Conservation (phyloP, 1,139 yeast species). For the Scheffersomyces quercinus region DNA sequence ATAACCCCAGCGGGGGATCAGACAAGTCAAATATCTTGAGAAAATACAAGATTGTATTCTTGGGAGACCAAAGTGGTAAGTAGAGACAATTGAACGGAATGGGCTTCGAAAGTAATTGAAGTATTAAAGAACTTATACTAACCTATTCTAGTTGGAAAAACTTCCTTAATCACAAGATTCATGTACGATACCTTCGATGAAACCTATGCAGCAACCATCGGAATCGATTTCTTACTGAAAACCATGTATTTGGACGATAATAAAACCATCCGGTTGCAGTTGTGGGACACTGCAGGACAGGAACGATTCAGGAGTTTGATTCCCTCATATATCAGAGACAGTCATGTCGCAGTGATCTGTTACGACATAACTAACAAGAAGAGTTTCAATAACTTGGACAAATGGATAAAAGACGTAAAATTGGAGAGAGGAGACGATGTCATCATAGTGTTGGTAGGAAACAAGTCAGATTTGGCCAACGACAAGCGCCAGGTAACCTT, state of each 20-base stretch:
- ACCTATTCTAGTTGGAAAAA: conserved; percentile 72
- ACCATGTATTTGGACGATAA: conserved; percentile 63
- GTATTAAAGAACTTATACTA: conserved; percentile 10
- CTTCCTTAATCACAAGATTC: conserved; percentile 90
- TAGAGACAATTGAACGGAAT: conserved; percentile 6
- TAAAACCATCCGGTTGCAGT: conserved; percentile 49
- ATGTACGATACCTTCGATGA: conserved; percentile 99
- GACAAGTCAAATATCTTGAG: conserved; percentile 39
- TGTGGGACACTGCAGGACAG: conserved; percentile 67
- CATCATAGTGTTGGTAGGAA: conserved; percentile 65
- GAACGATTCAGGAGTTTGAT: conserved; percentile 57
- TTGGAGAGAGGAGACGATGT: conserved; percentile 74
- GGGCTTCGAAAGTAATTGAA: neutral
- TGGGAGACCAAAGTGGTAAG: conserved; percentile 93
- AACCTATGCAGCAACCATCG: conserved; percentile 93
- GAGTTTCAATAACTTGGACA: conserved; percentile 69
- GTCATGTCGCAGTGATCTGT: conserved; percentile 95
- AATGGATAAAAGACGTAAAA: conserved; percentile 63
- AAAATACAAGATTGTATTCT: conserved; percentile 85
- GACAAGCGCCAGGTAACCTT: conserved; percentile 42
- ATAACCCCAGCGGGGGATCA: conserved; percentile 5
- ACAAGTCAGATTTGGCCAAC: conserved; percentile 76
- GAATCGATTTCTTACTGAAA: conserved; percentile 91
- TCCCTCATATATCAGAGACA: conserved; percentile 92
- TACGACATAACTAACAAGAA: conserved; percentile 88